Base-by-base conservation (phyloP, 106 monocot species). In the Phalaenopsis aphrodite region DNA sequence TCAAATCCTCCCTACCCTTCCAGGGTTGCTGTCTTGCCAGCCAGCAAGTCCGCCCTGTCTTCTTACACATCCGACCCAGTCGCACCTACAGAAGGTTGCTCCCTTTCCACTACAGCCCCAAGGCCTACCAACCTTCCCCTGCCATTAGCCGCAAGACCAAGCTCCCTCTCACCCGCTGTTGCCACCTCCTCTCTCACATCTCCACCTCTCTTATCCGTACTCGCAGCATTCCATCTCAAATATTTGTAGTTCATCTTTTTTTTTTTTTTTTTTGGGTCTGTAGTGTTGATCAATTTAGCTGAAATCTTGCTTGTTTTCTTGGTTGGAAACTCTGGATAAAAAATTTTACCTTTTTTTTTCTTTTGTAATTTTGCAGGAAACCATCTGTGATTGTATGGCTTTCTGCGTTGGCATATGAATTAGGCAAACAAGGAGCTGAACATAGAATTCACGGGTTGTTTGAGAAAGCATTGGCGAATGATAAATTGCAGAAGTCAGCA, bases 391-490 rank as follows among this genome's bases (percentile, higher is more conserved):
- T 90, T 56, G 39, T 81, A 41, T 89, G 78, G 72, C 94, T 97
- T 12, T 89, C 90, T 85, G 94, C 92, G 8, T 85, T 97, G 82
- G 86, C 84, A 47, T 97, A 85, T 83, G 97, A 97, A 71, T 81
- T 90, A 84, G 73, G 75, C 42, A 87, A 79, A 79, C 38, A 80
- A 75, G 90, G 85, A 36, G 86, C 97, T 9, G 46, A 88, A 47
- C 86, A 94, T 77, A 90, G 97, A 84, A 85, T 97, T 77, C 97
- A 92, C 75, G 80, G 87, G 37, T 69, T 97, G n/a, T 94, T 97
- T 83, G 97, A 97, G 80, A 94, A 85, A 85, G 97, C 94, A 37
- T 46, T 97, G 64, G 36, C 92, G 12, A 77, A 92, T 88, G 83
- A 92, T 65, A 89, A 83, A 72, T 80, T 97, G 81, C 90, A 92